Evolutionary conservation across 352 stramenopile species (phyloP).

Genomic region (Phytophthora pluvialis): DNA sequence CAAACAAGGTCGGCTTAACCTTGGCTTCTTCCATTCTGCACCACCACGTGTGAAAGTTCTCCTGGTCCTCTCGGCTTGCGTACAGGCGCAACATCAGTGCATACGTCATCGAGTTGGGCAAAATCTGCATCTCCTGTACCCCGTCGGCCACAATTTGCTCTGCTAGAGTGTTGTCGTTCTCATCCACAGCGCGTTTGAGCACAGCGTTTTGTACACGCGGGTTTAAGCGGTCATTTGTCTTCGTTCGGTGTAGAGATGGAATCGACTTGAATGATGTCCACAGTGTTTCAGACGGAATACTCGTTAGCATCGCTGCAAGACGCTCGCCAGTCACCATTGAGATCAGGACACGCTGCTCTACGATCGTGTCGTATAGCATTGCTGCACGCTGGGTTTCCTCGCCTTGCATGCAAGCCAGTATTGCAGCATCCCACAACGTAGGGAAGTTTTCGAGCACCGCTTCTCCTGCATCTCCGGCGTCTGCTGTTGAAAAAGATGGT

Average conservation of each 20-base stretch:
- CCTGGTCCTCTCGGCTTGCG: slow-evolving; percentile 48
- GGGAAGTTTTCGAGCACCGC: slow-evolving; percentile 54
- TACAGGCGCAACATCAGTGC: slow-evolving; percentile 76
- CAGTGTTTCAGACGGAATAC: slow-evolving; percentile 51
- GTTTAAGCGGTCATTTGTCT: slow-evolving; percentile 26
- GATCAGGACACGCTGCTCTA: slow-evolving; percentile 43
- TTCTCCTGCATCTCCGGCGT: slow-evolving; percentile 44
- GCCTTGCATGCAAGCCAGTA: slow-evolving; percentile 56
- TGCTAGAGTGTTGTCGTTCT: slow-evolving; percentile 54
- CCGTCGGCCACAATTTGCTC: slow-evolving; percentile 61
- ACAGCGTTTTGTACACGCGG: slow-evolving; percentile 69
- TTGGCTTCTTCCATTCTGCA: slow-evolving; percentile 49
- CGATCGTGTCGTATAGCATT: slow-evolving; percentile 55
- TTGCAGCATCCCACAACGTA: slow-evolving; percentile 71
- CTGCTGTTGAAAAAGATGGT: slow-evolving; percentile 65
- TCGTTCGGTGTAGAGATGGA: slow-evolving; percentile 50
- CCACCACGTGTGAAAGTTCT: slow-evolving; percentile 58
- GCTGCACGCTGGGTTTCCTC: slow-evolving; percentile 53
- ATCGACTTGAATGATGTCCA: slow-evolving; percentile 63
- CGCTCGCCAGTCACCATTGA: slow-evolving; percentile 55
- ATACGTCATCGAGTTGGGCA: slow-evolving; percentile 77
- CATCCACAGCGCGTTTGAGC: slow-evolving; percentile 62
- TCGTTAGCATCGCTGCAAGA: slow-evolving; percentile 51
- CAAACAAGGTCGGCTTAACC: slow-evolving; percentile 58
- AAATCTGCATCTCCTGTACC: slow-evolving; percentile 40